Evolutionary conservation across 1,284 basidiomycete species (phyloP).

Genomic region (Neotropicomus parvogracilis): DNA sequence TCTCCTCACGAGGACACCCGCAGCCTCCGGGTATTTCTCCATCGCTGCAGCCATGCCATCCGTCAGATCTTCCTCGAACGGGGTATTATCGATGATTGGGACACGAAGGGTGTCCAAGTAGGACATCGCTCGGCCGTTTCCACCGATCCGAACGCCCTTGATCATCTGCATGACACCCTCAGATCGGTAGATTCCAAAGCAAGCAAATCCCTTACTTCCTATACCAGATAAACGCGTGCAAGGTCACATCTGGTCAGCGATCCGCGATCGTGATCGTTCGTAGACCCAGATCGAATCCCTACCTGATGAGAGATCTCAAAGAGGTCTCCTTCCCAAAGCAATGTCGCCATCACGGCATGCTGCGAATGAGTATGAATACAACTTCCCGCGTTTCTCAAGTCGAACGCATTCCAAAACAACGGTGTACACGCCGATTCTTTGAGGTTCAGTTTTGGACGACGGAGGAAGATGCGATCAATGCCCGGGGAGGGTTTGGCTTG

Average conservation of each 20-base stretch:
- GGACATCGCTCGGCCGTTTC: slow-evolving; percentile 66
- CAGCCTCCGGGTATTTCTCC: slow-evolving; percentile 72
- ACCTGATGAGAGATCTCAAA: slow-evolving; percentile 82
- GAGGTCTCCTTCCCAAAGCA: slow-evolving; percentile 63
- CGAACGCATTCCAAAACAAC: slow-evolving; percentile 89
- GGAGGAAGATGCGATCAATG: slow-evolving; percentile 68
- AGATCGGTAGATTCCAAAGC: not conserved
- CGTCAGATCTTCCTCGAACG: slow-evolving; percentile 81
- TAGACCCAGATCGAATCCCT: slow-evolving; percentile 11
- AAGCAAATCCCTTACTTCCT: slow-evolving; percentile 37
- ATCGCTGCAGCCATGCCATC: slow-evolving; percentile 84
- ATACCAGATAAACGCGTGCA: not conserved
- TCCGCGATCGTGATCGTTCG: slow-evolving; percentile 1
- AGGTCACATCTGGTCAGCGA: not conserved
- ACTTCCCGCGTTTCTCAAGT: slow-evolving; percentile 68
- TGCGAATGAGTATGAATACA: slow-evolving; percentile 89
- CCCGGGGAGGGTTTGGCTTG: slow-evolving; percentile 59
- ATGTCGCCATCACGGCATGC: slow-evolving; percentile 80
- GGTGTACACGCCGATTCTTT: slow-evolving; percentile 84
- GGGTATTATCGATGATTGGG: slow-evolving; percentile 87
- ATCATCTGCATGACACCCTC: slow-evolving; percentile 62
- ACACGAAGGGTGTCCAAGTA: slow-evolving; percentile 83
- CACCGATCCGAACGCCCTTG: slow-evolving; percentile 78
- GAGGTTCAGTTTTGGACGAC: slow-evolving; percentile 62
- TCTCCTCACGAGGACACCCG: slow-evolving; percentile 74